phyloP scores from a whole-genome alignment of 495 filamentous ascomycete genomes.

The Annulohypoxylon stygium region DNA sequence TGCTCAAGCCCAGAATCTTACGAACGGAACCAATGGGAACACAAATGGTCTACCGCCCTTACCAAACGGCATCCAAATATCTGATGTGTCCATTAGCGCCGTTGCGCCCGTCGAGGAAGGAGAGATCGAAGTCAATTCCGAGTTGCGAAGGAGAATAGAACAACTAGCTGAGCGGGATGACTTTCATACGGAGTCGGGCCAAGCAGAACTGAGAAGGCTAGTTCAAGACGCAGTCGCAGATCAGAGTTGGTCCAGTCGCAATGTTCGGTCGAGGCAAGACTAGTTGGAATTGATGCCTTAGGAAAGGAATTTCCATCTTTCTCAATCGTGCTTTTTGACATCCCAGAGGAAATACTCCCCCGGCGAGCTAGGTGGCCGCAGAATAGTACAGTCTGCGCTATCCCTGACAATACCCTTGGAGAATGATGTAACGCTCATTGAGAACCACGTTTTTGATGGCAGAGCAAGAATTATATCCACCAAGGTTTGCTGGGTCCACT shows the following conservation, averaged over 20 bases:
- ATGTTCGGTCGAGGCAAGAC: slow-evolving; percentile 71
- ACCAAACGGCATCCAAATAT: slow-evolving; percentile 69
- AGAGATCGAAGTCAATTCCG: slow-evolving; percentile 72
- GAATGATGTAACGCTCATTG: slow-evolving; percentile 61
- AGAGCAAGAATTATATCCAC: slow-evolving; percentile 55
- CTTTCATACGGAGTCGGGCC: slow-evolving; percentile 77
- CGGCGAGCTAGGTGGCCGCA: slow-evolving; percentile 58
- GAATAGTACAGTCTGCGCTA: slow-evolving; percentile 61
- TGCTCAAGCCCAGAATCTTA: slow-evolving; percentile 30
- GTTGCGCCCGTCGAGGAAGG: slow-evolving; percentile 71
- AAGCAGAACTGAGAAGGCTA: slow-evolving; percentile 75
- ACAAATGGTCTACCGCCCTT: slow-evolving; percentile 60
- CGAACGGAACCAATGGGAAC: slow-evolving; percentile 50
- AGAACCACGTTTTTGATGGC: slow-evolving; percentile 64
- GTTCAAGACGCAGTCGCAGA: slow-evolving; percentile 76
- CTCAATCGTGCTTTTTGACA: slow-evolving; percentile 60
- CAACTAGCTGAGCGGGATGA: slow-evolving; percentile 79
- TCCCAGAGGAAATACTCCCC: slow-evolving; percentile 69
- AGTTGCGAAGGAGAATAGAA: slow-evolving; percentile 80
- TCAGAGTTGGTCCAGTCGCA: slow-evolving; percentile 67
- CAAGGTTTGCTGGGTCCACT: slow-evolving; percentile 60
- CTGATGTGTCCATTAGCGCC: slow-evolving; percentile 72
- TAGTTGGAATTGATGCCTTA: slow-evolving; percentile 47
- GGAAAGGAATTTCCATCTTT: neutral
- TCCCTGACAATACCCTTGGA: slow-evolving; percentile 57